phyloP scores from a whole-genome alignment of 2,329 filamentous ascomycete genomes.

The Diaporthe nobilis region DNA sequence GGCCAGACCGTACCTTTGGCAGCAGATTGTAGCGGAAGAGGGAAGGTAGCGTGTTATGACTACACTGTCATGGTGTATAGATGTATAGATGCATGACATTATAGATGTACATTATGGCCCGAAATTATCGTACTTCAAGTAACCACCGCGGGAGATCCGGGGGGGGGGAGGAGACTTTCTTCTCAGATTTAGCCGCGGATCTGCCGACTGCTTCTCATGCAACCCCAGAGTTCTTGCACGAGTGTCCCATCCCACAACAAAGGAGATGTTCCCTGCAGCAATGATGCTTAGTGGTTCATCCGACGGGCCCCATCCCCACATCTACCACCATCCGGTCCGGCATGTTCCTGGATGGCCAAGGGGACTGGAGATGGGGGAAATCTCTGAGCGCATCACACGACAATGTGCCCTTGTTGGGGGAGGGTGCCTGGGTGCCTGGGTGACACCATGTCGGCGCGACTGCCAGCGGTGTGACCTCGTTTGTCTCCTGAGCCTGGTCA shows the following conservation, averaged over 20 bases:
- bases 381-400: conserved; percentile 14
- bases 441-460: background rate
- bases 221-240: background rate
- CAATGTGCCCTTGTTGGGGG: background rate
- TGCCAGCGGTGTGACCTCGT: conserved; percentile 22
- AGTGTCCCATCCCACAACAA: background rate
- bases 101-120: background rate
- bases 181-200: conserved; percentile 13
- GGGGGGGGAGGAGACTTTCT: background rate
- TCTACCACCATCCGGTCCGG: background rate
- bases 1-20: background rate
- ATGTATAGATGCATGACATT: background rate
- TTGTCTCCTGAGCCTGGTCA: background rate
- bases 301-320: background rate
- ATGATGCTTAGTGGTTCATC: conserved; percentile 24
- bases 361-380: background rate
- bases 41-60: background rate
- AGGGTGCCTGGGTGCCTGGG: background rate
- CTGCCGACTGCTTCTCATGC: background rate
- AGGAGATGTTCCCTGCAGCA: background rate
- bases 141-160: background rate
- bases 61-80: background rate
- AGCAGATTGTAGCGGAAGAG: background rate
- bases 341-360: conserved; percentile 11
- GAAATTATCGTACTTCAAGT: background rate